A percentile compares a stretch with the other conserved stretches of the same genome.
Conservation (phyloP, 805 yeast genomes). For the Metschnikowia cubensis region DNA sequence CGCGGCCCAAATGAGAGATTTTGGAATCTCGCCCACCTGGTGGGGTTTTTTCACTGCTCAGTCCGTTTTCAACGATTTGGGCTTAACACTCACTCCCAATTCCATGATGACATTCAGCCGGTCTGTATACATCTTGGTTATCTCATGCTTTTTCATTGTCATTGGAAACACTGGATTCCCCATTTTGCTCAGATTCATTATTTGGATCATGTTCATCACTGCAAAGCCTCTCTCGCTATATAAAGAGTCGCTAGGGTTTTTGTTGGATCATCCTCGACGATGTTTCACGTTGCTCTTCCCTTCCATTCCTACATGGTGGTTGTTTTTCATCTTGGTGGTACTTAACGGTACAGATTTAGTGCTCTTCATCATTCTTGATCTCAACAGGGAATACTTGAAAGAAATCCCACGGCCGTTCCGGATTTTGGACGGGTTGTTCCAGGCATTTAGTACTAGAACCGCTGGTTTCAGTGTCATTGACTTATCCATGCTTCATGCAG, state of each 20-base stretch:
- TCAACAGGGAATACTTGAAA: slow-evolving; percentile 45
- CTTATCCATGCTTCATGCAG: slow-evolving; percentile 71
- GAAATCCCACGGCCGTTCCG: slow-evolving; percentile 62
- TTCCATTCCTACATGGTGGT: slow-evolving; percentile 93
- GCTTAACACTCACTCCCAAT: slow-evolving; percentile 75
- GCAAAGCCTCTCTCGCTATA: slow-evolving; percentile 60
- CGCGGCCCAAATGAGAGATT: slow-evolving; percentile 38
- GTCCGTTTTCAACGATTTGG: slow-evolving; percentile 82
- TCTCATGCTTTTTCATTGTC: slow-evolving; percentile 67
- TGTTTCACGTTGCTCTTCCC: slow-evolving; percentile 94
- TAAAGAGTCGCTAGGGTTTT: slow-evolving; percentile 77
- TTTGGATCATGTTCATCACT: slow-evolving; percentile 72
- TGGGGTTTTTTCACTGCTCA: slow-evolving; percentile 87
- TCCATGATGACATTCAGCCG: slow-evolving; percentile 68
- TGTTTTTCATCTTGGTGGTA: slow-evolving; percentile 65
- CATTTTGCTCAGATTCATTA: slow-evolving; percentile 67
- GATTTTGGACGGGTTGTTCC: slow-evolving; percentile 79
- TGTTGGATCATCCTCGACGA: slow-evolving; percentile 94
- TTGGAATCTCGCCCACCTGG: slow-evolving; percentile 79
- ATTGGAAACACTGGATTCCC: slow-evolving; percentile 97
- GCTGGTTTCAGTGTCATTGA: slow-evolving; percentile 83
- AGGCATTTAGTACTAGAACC: slow-evolving; percentile 89
- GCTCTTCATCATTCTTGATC: slow-evolving; percentile 74
- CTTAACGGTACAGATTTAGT: slow-evolving; percentile 77
- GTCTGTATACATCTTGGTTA: slow-evolving; percentile 61